Conservation (phyloP, 169 alveolate genomes). For the Perkinsus marinus region DNA sequence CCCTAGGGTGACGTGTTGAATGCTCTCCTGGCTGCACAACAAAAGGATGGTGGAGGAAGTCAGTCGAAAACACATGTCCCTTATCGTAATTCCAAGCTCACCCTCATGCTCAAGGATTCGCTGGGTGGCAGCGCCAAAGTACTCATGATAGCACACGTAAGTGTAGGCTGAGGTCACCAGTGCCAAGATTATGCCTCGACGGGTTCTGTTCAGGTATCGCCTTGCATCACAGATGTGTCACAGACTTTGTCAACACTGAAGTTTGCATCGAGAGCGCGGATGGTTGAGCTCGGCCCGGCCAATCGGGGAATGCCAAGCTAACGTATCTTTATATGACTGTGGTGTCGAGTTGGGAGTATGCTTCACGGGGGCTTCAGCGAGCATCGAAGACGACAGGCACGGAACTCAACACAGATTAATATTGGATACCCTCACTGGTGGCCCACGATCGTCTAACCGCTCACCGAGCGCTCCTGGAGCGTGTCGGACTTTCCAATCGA, state of each 20-base stretch:
- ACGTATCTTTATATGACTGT: too few species aligned
- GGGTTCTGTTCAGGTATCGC: not conserved
- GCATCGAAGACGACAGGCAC: too few species aligned
- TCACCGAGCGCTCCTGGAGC: too few species aligned
- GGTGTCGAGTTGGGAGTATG: too few species aligned
- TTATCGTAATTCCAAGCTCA: slow-evolving; percentile 16
- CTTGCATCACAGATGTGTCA: slow-evolving; percentile 8
- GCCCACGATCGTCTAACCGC: too few species aligned
- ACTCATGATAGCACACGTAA: slow-evolving; percentile 14
- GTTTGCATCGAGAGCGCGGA: slow-evolving; percentile 18
- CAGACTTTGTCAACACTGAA: slow-evolving; percentile 21
- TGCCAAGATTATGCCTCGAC: too few species aligned
- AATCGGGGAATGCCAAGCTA: not conserved
- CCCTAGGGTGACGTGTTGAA: not conserved
- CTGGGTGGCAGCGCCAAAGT: slow-evolving; percentile 20
- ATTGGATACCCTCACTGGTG: too few species aligned
- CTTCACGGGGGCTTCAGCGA: too few species aligned
- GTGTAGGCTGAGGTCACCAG: too few species aligned
- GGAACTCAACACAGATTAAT: too few species aligned
- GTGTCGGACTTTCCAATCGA: too few species aligned
- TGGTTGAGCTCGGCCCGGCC: slow-evolving; percentile 13
- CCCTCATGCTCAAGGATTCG: slow-evolving; percentile 21
- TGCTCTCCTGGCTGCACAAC: not conserved
- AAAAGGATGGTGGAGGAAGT: not conserved
- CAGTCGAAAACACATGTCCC: not conserved